Evolutionary conservation across 2,329 filamentous ascomycete genomes (phyloP).

Genomic region (Penicillium paneum): DNA sequence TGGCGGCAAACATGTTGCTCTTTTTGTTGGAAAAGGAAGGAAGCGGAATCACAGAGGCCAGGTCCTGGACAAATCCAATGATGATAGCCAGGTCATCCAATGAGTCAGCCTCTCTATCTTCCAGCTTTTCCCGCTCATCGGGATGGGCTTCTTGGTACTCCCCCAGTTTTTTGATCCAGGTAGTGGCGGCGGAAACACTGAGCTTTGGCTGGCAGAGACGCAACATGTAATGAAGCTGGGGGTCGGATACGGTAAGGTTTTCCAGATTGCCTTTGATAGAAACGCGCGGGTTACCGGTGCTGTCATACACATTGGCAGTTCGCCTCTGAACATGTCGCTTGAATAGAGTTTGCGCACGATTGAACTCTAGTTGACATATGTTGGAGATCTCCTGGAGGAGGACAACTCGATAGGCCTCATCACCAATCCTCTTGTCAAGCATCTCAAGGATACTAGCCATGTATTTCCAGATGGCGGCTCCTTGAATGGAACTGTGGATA

Average conservation of each 20-base stretch:
- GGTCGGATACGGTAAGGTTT: not conserved
- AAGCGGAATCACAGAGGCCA: not conserved
- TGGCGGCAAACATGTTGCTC: not conserved
- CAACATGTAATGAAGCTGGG: not conserved
- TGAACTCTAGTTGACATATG: not conserved
- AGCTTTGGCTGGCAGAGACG: not conserved
- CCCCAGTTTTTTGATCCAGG: not conserved
- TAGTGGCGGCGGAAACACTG: not conserved
- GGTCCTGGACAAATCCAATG: not conserved
- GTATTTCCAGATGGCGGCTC: not conserved
- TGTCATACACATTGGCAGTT: not conserved
- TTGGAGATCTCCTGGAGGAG: not conserved
- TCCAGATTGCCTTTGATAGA: not conserved
- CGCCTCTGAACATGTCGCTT: not conserved
- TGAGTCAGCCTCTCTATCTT: not conserved
- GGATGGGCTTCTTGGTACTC: not conserved
- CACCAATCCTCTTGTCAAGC: not conserved
- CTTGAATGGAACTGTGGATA: not conserved
- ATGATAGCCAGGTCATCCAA: not conserved
- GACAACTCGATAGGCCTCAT: not conserved
- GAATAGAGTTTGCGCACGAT: not conserved
- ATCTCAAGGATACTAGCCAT: not conserved
- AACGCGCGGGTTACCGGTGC: not conserved
- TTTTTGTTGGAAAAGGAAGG: not conserved
- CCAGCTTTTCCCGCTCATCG: not conserved